phyloP scores from a whole-genome alignment of 2,329 filamentous ascomycete genomes.

The Davidsoniella australis region DNA sequence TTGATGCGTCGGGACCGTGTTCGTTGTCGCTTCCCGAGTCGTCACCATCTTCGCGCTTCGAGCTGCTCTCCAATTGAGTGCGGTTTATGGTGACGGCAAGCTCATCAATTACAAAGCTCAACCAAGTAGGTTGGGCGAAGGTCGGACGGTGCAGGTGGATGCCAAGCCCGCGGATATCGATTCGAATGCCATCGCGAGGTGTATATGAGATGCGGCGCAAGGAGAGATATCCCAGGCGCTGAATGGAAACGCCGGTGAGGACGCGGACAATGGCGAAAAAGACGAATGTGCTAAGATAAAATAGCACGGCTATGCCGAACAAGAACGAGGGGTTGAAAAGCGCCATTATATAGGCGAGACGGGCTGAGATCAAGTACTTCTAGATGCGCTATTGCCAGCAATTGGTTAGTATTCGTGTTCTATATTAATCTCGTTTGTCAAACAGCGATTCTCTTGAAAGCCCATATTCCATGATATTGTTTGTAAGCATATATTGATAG shows the following conservation, averaged over 20 bases:
- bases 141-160: constrained; percentile 83
- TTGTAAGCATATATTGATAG: neutral
- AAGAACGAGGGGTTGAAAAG: constrained; percentile 64
- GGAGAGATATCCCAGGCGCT: constrained; percentile 84
- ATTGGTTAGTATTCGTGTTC: too few relatives aligned
- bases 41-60: constrained; percentile 16
- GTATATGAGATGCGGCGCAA: constrained; percentile 81
- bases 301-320: constrained; percentile 66
- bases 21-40: constrained; percentile 8
- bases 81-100: constrained; percentile 71
- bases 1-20: neutral
- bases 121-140: constrained; percentile 92
- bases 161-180: constrained; percentile 79
- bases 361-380: neutral
- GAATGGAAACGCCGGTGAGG: constrained; percentile 84
- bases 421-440: too few relatives aligned
- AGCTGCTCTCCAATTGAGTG: constrained; percentile 32
- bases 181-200: constrained; percentile 69
- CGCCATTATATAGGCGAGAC: constrained; percentile 30
- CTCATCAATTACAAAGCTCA: constrained; percentile 78
- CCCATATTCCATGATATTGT: neutral
- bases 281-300: constrained; percentile 84
- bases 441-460: neutral
- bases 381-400: constrained; percentile 1
- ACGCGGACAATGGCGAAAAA: constrained; percentile 86